Evolutionary conservation across 164 flowering plant genomes (phyloP), one percentile per base, ranked within the genome.

Genomic region (Warburgia ugandensis): DNA sequence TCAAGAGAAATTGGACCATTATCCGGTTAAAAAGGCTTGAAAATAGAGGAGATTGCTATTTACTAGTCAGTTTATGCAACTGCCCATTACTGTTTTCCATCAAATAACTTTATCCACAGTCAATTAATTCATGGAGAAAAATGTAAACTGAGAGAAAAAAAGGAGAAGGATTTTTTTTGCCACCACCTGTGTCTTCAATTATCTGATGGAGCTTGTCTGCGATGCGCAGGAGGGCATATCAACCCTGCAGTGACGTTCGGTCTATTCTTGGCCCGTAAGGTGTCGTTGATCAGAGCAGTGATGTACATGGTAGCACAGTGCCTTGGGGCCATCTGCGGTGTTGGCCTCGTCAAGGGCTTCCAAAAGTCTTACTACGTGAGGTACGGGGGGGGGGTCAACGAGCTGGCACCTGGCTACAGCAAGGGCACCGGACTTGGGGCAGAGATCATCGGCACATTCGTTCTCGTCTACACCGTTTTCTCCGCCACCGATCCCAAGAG

Each of bases 401-500:
- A 13, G 54, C 62, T 90, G 1, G 51, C 61, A 1, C 39, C 1
- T 7, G 97, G 91, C 0, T 84, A 84, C 84, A 84, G 35, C 74
- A 79, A 65, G 45, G 91, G 94, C 31, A 65, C 71, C 0, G 95
- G 83, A 3, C 50, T 86, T 52, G 97, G 73, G 1, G 95, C 91
- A 2, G 95, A 90, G 77, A 86, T 90, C 55, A 84, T 90, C 46
- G 97, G 97, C 0, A 86, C 97, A 25, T 90, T 90, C 36, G 95
- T 90, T 39, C 94, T 90, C 28, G 97, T 90, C 55, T 90, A 90
- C 86, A 86, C 94, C 17, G 95, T 90, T 56, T 90, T 90, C 80
- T 77, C 95, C 6, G 97, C 97, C 66, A 90, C 97, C 49, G 95
- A 90, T 45, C 97, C 97, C 26, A 90, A 90, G 73, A 70, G 97